Evolutionary conservation across 192 early-diverging fungal species (phyloP), one percentile per base, ranked within the genome.

Genomic region (Coemansia sp.): DNA sequence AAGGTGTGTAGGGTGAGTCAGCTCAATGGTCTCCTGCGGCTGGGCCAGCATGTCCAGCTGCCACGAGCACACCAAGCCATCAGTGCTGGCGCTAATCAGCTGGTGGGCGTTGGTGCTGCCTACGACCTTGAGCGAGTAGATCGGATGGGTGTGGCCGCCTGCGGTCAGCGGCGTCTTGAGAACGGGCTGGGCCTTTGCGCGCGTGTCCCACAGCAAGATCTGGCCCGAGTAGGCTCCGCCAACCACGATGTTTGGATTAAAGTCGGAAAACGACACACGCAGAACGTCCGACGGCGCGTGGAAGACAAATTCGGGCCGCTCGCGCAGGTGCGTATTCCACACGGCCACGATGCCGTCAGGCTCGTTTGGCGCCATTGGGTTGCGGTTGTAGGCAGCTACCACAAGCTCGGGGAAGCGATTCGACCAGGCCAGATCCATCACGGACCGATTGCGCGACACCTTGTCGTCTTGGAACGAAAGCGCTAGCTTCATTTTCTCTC

Each of bases 171-270:
- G 95, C 5, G 98, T 95, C 80, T 96, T 95, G 36, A 96, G 88
- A 33, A 97, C 93, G 6, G 98, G 96, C 29, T 88, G 76, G 16
- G 92, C 86, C 74, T 97, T 97, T 18, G 94, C 87, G 29, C 98
- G 89, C 49, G 88, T 98, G 81, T 99, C 98, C 98, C 98, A 99
- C 20, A 98, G 82, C 16, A 96, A 86, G 70, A 99, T 94, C 84
- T 99, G 98, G 29, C 98, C 98, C 36, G 96, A 97, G 76, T 97
- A 98, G 5, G 97, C 95, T 20, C 97, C 95, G 68, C 96, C 98
- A 38, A 99, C 89, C 43, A 99, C 79, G 52, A 95, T 75, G 71
- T 93, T 94, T 34, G 95, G 95, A 74, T 98, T 95, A 72, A 97
- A 98, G 24, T 93, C 90, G 18, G 95, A 95, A 69, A 98, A 98